Evolutionary conservation across 441 rosid species (phyloP).

Genomic region (Pelargonium hybrid): DNA sequence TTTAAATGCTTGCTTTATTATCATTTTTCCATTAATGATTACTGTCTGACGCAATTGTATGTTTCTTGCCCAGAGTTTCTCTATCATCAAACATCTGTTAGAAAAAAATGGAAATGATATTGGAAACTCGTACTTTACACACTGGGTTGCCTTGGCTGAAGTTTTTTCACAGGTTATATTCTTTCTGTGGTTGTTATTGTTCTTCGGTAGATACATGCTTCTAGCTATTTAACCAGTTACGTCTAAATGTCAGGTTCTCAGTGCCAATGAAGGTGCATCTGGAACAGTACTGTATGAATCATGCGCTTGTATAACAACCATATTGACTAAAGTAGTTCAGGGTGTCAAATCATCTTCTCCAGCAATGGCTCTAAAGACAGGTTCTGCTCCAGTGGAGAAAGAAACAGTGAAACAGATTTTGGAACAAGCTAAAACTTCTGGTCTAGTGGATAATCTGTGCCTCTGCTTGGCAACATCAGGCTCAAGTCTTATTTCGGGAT

Average conservation of each 20-base stretch:
- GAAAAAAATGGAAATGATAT: conserved; percentile 39
- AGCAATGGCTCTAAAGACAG: conserved; percentile 32
- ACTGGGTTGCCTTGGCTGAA: conserved; percentile 77
- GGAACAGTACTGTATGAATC: conserved; percentile 66
- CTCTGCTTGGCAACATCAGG: conserved; percentile 75
- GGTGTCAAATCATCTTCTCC: conserved; percentile 37
- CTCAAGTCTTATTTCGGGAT: conserved; percentile 63
- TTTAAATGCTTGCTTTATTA: neutral
- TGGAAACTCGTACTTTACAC: conserved; percentile 50
- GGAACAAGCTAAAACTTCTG: conserved; percentile 70
- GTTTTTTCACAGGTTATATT: conserved; percentile 67
- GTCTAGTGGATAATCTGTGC: conserved; percentile 67
- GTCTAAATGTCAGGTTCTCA: conserved; percentile 42
- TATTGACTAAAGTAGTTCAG: conserved; percentile 53
- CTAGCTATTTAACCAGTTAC: conserved; percentile 18
- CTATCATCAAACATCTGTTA: conserved; percentile 44
- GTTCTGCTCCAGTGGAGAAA: conserved; percentile 31
- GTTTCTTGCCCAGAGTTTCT: conserved; percentile 54
- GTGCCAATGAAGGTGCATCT: conserved; percentile 50
- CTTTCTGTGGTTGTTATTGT: neutral
- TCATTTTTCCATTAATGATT: neutral
- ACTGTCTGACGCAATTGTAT: conserved; percentile 7
- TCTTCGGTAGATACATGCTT: conserved; percentile 14
- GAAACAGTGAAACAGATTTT: conserved; percentile 49
- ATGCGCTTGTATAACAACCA: conserved; percentile 48